Conservation (phyloP, 805 yeast genomes). For the Debaryomyces tyrocola region DNA sequence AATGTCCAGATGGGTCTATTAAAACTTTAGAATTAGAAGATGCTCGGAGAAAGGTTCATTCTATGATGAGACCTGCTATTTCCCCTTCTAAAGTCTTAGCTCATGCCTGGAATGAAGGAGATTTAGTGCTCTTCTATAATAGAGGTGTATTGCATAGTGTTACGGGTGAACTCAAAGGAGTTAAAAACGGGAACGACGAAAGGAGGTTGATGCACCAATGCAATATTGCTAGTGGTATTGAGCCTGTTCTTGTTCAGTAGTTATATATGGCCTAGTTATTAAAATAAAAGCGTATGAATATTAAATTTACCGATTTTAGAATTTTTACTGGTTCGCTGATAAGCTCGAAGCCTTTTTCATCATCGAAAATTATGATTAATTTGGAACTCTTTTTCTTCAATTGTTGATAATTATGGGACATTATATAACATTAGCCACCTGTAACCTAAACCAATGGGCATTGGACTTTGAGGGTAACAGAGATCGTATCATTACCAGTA, state of each 20-base stretch:
- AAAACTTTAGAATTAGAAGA: constrained; percentile 57
- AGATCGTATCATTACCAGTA: constrained; percentile 83
- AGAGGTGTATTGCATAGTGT: constrained; percentile 92
- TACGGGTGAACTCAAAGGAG: constrained; percentile 74
- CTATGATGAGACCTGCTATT: constrained; percentile 84
- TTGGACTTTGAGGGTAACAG: constrained; percentile 96
- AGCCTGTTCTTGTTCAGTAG: constrained; percentile 44
- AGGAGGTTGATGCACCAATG: constrained; percentile 91
- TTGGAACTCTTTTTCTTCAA: neutral
- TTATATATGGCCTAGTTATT: neutral
- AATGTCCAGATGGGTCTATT: constrained; percentile 51
- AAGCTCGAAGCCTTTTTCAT: too few species aligned
- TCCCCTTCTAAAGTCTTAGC: constrained; percentile 72
- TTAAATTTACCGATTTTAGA: too few species aligned
- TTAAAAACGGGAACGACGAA: constrained; percentile 56
- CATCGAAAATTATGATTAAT: too few species aligned
- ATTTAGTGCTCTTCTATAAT: constrained; percentile 81
- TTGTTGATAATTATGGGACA: constrained; percentile 64
- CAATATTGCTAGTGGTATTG: constrained; percentile 79
- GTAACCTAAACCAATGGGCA: constrained; percentile 98
- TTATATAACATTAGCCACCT: constrained; percentile 84
- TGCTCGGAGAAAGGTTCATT: constrained; percentile 72
- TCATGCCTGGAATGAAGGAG: constrained; percentile 83
- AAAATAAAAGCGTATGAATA: neutral
- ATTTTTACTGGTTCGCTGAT: too few species aligned